Conservation (phyloP, 2,329 filamentous ascomycete genomes). For the Neofusicoccum sp. region DNA sequence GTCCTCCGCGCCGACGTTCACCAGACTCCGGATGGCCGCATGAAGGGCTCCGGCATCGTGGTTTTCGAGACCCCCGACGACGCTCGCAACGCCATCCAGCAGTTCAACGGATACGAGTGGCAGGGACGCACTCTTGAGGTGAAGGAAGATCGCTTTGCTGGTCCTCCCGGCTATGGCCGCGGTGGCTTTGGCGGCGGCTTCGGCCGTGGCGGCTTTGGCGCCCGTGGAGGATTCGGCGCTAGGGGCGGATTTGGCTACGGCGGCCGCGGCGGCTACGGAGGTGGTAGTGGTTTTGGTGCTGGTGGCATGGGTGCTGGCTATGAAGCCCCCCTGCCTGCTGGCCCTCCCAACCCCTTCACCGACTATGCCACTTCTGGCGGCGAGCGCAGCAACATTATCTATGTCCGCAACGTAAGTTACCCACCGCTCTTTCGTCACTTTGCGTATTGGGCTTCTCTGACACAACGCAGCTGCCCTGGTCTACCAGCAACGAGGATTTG, state of each 20-base stretch:
- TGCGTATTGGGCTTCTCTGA: conserved; percentile 34
- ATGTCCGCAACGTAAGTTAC: conserved; percentile 88
- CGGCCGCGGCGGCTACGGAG: conserved; percentile 51
- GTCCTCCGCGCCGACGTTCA: conserved; percentile 97
- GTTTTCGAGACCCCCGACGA: conserved; percentile 95
- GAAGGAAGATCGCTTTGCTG: conserved; percentile 92
- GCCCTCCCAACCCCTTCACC: conserved; percentile 86
- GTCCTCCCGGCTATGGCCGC: conserved; percentile 48
- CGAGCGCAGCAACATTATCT: conserved; percentile 82
- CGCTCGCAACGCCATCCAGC: conserved; percentile 91
- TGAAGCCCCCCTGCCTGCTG: conserved; percentile 55
- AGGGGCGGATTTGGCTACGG: conserved; percentile 63
- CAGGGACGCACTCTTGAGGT: conserved; percentile 92
- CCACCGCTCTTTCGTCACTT: not conserved
- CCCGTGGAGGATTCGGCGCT: conserved; percentile 49
- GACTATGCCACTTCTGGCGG: conserved; percentile 87
- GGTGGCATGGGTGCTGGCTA: conserved; percentile 37
- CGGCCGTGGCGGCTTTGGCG: conserved; percentile 58
- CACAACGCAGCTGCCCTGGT: conserved; percentile 81
- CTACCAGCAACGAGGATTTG: conserved; percentile 96
- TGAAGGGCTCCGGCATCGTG: conserved; percentile 96
- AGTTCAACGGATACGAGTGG: conserved; percentile 99
- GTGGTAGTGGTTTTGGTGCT: conserved; percentile 48
- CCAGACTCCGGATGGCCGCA: conserved; percentile 83
- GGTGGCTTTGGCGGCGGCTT: conserved; percentile 53